Percentiles rank a stretch among this genome's conserved stretches.
Evolutionary conservation across 441 rosid species (phyloP).

Genomic region (Jatropha podagrica): DNA sequence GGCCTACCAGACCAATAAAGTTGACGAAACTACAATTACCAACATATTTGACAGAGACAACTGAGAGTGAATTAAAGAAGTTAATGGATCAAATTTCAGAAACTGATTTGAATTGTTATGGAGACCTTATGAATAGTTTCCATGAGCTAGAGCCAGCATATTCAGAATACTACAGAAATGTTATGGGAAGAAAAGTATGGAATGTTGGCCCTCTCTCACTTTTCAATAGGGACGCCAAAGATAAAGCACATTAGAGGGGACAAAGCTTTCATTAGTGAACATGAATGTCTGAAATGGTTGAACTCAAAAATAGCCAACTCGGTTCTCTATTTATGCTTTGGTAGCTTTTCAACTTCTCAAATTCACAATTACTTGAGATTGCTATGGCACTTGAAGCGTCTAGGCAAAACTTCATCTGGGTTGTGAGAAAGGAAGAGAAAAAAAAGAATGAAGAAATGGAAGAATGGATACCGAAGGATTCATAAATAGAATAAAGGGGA

Average conservation of each 20-base stretch:
- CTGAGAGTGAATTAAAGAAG: not conserved
- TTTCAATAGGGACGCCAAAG: constrained; percentile 28
- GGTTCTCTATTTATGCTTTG: constrained; percentile 51
- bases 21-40: constrained; percentile 20
- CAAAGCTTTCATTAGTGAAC: constrained; percentile 24
- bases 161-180: constrained; percentile 26
- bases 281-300: constrained; percentile 48
- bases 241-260: constrained; percentile 36
- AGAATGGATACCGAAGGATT: constrained; percentile 42
- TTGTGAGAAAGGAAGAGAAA: constrained; percentile 26
- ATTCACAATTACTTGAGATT: constrained; percentile 40
- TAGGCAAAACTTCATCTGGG: constrained; percentile 49
- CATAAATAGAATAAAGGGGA: constrained; percentile 23
- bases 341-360: constrained; percentile 30
- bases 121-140: constrained; percentile 35
- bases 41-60: not conserved
- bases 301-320: constrained; percentile 36
- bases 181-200: constrained; percentile 39
- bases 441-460: constrained; percentile 9
- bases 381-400: constrained; percentile 47
- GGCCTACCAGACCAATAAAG: constrained; percentile 22
- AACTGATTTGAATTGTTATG: constrained; percentile 18
- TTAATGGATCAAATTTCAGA: not conserved
- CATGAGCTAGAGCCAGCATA: constrained; percentile 34
- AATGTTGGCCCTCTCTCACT: constrained; percentile 42